phyloP scores from a whole-genome alignment of 1,139 yeast genomes.

The Kodamaea alishanica region DNA sequence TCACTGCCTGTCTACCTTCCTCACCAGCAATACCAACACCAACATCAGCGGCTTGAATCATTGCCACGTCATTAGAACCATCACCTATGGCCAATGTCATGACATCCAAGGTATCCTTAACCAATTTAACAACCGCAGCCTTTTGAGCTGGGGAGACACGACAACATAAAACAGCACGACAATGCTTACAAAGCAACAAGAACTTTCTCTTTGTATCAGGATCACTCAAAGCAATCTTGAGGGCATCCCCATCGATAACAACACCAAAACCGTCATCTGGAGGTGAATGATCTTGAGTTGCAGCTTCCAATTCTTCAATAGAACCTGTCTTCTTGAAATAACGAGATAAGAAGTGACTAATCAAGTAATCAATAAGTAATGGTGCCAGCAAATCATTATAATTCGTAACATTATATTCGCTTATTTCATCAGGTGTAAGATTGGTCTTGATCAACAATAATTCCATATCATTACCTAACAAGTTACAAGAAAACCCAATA shows the following conservation, averaged over 20 bases:
- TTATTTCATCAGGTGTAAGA: constrained; percentile 31
- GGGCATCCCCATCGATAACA: constrained; percentile 89
- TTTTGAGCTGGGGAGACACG: constrained; percentile 97
- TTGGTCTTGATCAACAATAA: constrained; percentile 36
- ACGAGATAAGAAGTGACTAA: constrained; percentile 57
- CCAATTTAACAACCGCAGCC: constrained; percentile 91
- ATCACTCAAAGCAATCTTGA: constrained; percentile 65
- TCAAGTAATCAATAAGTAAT: constrained; percentile 48
- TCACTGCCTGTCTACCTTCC: constrained; percentile 97
- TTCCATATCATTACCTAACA: constrained; percentile 48
- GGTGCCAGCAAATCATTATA: constrained; percentile 27
- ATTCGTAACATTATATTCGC: constrained; percentile 26
- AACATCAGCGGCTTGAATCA: constrained; percentile 97
- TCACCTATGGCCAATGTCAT: constrained; percentile 96
- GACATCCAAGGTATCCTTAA: constrained; percentile 67
- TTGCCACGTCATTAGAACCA: constrained; percentile 97
- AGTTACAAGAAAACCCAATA: constrained; percentile 49
- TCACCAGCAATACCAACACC: constrained; percentile 99
- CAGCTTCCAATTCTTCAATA: constrained; percentile 52
- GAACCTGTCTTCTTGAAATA: constrained; percentile 67
- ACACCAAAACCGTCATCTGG: constrained; percentile 79
- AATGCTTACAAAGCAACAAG: constrained; percentile 82
- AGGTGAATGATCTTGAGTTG: constrained; percentile 68
- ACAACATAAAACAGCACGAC: constrained; percentile 91
- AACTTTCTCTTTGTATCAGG: constrained; percentile 62